These are phyloP conservation scores for Funneliformis caledonium DNA, from an alignment of 371 early-diverging fungal species.

Conservation along the genomic window DNA sequence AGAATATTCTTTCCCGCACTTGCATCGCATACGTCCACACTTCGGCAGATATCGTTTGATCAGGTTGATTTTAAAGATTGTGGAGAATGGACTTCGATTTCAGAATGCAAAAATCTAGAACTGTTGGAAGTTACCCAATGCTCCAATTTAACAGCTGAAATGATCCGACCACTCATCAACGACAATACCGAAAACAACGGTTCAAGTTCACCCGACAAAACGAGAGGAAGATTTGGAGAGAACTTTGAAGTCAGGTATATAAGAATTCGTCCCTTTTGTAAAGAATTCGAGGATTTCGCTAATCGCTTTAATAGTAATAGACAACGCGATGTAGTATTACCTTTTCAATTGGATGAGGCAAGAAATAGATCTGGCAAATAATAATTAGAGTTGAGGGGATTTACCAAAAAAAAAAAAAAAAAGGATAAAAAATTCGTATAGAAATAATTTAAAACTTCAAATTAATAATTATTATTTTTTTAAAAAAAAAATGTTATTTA, in stretches of 20 bases:
- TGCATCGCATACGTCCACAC: neutral
- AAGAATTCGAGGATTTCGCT: neutral
- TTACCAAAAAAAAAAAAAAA: no score
- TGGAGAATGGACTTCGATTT: neutral
- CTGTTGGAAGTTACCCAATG: neutral
- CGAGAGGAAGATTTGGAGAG: neutral
- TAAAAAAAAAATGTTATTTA: no score
- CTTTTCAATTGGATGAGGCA: no score
- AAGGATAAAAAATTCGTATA: no score
- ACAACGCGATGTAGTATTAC: no score
- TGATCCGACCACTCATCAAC: neutral
- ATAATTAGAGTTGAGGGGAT: no score
- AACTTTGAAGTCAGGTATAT: constrained; percentile 20
- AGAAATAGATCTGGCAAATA: no score
- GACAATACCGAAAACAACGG: no score
- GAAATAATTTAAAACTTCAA: no score
- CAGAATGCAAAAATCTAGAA: neutral
- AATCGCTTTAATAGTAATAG: neutral
- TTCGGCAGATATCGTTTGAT: constrained; percentile 2
- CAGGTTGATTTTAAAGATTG: constrained; percentile 9
- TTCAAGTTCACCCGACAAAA: neutral
- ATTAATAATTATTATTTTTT: no score
- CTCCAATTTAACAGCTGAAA: neutral
- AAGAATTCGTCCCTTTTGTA: neutral
- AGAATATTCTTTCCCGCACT: neutral